Evolutionary conservation across 371 early-diverging fungal species (phyloP).

Genomic region (Rhizopus sp.): DNA sequence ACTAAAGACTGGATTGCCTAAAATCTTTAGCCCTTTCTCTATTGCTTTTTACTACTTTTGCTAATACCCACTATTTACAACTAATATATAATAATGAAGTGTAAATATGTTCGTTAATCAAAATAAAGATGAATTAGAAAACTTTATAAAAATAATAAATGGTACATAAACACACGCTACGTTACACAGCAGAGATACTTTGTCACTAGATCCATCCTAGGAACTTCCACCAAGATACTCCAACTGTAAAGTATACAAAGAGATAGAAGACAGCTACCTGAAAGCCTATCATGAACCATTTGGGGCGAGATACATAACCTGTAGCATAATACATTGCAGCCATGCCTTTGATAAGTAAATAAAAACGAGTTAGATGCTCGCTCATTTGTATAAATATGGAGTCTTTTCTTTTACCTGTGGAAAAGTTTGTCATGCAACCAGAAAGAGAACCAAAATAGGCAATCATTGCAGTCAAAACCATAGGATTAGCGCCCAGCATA

Average conservation of each 20-base stretch:
- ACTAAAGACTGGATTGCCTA: constrained; percentile 28
- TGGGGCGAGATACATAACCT: constrained; percentile 49
- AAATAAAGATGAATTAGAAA: not conserved
- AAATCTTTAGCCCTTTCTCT: not conserved
- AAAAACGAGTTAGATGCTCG: not conserved
- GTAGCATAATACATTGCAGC: constrained; percentile 58
- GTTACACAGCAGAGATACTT: not conserved
- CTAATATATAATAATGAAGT: too few relatives aligned
- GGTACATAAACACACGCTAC: not conserved
- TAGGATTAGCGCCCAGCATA: constrained; percentile 59
- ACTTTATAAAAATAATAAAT: too few relatives aligned
- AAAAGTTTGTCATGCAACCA: constrained; percentile 59
- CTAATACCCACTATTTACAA: not conserved
- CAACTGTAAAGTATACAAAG: constrained; percentile 55
- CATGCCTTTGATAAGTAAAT: not conserved
- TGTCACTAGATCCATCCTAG: constrained; percentile 50
- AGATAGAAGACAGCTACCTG: constrained; percentile 48
- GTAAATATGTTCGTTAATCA: too few relatives aligned
- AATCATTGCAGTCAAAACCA: constrained; percentile 57
- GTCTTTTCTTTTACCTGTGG: constrained; percentile 8
- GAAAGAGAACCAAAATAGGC: constrained; percentile 68
- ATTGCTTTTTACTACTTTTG: not conserved
- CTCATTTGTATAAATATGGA: not conserved
- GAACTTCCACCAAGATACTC: constrained; percentile 66
- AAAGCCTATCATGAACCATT: constrained; percentile 61